Evolutionary conservation across 768 basidiomycete genomes (phyloP), one percentile per base, ranked within the genome.

Genomic region (Phanerochaete carnosa): DNA sequence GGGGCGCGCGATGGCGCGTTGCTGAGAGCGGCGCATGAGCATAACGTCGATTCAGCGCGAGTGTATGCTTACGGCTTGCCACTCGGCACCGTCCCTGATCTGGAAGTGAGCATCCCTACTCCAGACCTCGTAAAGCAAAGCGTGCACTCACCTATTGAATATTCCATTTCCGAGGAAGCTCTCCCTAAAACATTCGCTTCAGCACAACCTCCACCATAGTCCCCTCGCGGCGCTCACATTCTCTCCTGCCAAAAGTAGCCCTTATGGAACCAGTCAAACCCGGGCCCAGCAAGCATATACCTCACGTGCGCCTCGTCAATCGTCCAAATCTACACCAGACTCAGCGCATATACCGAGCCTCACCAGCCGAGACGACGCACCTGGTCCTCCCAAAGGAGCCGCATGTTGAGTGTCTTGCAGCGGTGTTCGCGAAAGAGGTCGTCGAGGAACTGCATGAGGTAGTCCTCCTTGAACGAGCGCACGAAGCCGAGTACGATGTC

Each of bases 1-100:
- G 3, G 89, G 89, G 5, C 89, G 83, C 2, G 88, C 82, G 51
- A 82, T 83, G 1, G 79, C 73, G 30, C 89, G 84, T 62, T 89
- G 88, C 87, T 89, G 47, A 25, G 23, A 3, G 28, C 6, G 25
- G 22, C 5, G 25, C 6, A 25, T 25, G 47, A 49, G 9, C 9
- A 25, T 25, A 25, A 19, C 4, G 8, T 4, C 11, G 6, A 19
- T 7, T 8, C 39, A 7, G 47, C 3, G 47, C n/a, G 47, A 26
- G 23, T 11, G 28, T 3, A 19, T 5, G 23, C 47, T 9, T 49
- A 49, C 47, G 28, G 47, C 4, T 26, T 49, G 47, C 47, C 47
- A 49, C 19, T 49, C 47, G 4, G 47, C 47, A 6, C 47, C 25
- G 47, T 49, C 47, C 26, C 47, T 49, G 47, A 5, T 25, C 3